phyloP scores from a whole-genome alignment of 1,284 basidiomycete genomes.

The Prillingera fragicola region DNA sequence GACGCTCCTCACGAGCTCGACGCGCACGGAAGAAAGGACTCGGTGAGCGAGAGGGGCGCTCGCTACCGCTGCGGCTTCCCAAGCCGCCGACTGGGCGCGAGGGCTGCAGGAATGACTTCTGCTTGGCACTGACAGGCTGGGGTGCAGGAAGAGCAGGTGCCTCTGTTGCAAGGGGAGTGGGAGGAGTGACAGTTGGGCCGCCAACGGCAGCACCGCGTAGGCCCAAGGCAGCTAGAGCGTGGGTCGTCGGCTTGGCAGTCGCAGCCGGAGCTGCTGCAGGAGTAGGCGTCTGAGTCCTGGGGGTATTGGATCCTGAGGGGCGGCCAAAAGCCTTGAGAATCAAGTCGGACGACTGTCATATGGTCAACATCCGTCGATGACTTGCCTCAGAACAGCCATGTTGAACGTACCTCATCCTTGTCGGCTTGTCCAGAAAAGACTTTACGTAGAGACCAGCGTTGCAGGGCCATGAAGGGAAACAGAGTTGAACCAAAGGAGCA shows the following conservation, averaged over 20 bases:
- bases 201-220: conserved; percentile 29
- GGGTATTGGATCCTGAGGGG: background rate
- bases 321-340: conserved; percentile 13
- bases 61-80: background rate
- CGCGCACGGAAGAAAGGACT: conserved; percentile 46
- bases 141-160: background rate
- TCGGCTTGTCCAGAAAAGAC: conserved; percentile 43
- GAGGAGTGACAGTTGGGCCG: conserved; percentile 10
- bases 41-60: conserved; percentile 27
- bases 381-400: background rate
- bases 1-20: conserved; percentile 35
- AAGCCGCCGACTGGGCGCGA: conserved; percentile 32
- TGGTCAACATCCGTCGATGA: background rate
- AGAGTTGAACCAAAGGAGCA: too few relatives aligned
- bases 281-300: background rate
- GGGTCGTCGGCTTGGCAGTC: conserved; percentile 20
- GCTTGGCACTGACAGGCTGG: background rate
- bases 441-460: too few relatives aligned
- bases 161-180: background rate
- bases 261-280: background rate
- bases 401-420: conserved; percentile 44
- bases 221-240: conserved; percentile 38
- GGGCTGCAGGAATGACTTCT: conserved; percentile 24
- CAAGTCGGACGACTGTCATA: conserved; percentile 14
- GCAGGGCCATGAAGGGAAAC: too few relatives aligned